phyloP scores from a whole-genome alignment of 208 protist genomes.

The Leptomonas pyrrhocoris region DNA sequence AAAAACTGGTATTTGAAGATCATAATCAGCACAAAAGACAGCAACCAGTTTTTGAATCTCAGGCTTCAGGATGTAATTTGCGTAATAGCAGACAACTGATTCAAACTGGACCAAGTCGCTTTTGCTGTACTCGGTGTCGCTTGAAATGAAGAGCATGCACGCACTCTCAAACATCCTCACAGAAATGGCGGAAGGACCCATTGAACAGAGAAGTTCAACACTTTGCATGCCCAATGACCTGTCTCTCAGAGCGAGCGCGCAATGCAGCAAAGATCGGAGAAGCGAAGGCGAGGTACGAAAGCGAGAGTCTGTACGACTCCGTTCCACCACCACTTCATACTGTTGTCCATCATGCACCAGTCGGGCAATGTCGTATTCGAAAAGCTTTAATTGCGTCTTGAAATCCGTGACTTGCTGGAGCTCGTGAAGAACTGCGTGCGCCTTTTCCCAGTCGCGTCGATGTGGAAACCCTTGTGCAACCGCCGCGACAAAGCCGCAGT shows the following conservation, averaged over 20 bases:
- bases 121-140: background rate
- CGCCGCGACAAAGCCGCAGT: slow-evolving; percentile 32
- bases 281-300: slow-evolving; percentile 33
- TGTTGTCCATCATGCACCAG: slow-evolving; percentile 23
- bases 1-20: slow-evolving; percentile 31
- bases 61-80: slow-evolving; percentile 5
- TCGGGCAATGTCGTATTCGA: slow-evolving; percentile 29
- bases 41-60: slow-evolving; percentile 20
- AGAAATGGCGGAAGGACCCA: slow-evolving; percentile 5
- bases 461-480: slow-evolving; percentile 28
- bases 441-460: slow-evolving; percentile 22
- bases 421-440: slow-evolving; percentile 2
- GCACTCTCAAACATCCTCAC: slow-evolving; percentile 12
- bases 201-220: slow-evolving; percentile 10
- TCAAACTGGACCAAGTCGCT: slow-evolving; percentile 20
- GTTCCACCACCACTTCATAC: slow-evolving; percentile 21
- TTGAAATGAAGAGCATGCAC: slow-evolving; percentile 16
- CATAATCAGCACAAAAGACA: slow-evolving; percentile 33
- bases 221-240: background rate
- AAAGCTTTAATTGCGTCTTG: slow-evolving; percentile 12
- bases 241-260: slow-evolving; percentile 17
- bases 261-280: slow-evolving; percentile 26
- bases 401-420: slow-evolving; percentile 16
- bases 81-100: slow-evolving; percentile 10
- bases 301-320: slow-evolving; percentile 1